phyloP scores from a whole-genome alignment of 345 rosid species.

The Cardamine resedifolia region DNA sequence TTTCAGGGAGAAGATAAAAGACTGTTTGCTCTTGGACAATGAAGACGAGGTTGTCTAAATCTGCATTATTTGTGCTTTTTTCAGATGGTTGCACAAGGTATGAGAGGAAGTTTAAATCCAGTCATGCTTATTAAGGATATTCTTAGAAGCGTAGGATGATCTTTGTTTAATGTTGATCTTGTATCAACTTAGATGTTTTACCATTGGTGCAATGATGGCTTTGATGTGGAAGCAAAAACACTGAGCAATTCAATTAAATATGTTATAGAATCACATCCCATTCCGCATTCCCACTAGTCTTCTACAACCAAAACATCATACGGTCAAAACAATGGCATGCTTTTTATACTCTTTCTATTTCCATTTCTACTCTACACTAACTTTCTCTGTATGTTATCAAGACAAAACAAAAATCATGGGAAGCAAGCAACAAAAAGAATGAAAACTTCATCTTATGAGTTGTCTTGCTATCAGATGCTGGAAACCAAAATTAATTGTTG shows the following conservation, averaged over 20 bases:
- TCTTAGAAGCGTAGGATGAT: neutral
- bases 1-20: constrained; percentile 81
- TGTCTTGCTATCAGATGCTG: too few species aligned
- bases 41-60: constrained; percentile 61
- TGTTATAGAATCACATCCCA: neutral
- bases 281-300: too few species aligned
- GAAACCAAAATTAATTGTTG: too few species aligned
- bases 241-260: neutral
- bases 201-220: neutral
- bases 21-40: constrained; percentile 64
- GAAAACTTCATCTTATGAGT: too few species aligned
- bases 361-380: too few species aligned
- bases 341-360: too few species aligned
- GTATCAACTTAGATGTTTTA: neutral
- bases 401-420: neutral
- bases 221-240: neutral
- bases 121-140: neutral
- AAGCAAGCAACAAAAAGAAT: too few species aligned
- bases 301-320: neutral
- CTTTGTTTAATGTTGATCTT: neutral
- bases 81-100: constrained; percentile 1
- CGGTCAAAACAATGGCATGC: too few species aligned
- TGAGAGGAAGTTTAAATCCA: neutral
- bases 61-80: constrained; percentile 3
- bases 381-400: neutral